Evolutionary conservation across 306 rosid species (phyloP), one percentile per base, ranked within the genome.

Genomic region (Pterocarpus santalinus): DNA sequence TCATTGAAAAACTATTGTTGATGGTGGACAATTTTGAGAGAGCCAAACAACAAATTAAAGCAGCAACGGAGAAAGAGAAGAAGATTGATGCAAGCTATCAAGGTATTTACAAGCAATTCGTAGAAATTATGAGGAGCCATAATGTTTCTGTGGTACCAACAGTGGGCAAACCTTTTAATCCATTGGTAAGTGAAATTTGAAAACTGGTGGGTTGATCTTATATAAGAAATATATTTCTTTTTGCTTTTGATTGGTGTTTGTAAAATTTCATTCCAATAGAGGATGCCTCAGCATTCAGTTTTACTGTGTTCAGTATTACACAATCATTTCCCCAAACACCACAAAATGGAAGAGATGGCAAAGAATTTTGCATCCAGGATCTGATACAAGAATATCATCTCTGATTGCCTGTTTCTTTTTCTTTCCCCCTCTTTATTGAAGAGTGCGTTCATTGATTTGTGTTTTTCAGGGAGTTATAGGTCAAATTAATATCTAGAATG

Each of bases 81-180:
- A 89, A 85, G 86, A 90, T 95, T 62, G 92, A 91, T 78, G 88
- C 73, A 36, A 95, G 99, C 81, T 93, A 95, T 86, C 99, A 90
- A 86, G 95, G 94, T 65, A 93, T 95, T 80, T 95, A 95, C 83
- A 95, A 91, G 86, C 99, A 95, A 70, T 93, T 95, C 34, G 98
- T 95, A 38, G 99, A 95, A 87, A 56, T 83, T 65, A 63, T 95
- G 94, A 87, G 90, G 86, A 91, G 92, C 82, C 87, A 90, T 88
- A 76, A 55, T 10, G 97, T 95, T 78, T 82, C 98, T 38, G 87
- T 82, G 28, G 85, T 95, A 28, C 86, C 98, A 64, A 90, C 97
- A 5, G 87, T 90, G 35, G 98, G 98, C 65, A 91, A 89, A 87
- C 98, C 92, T 51, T 95, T 95, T 77, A 94, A 95, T 87, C 99